phyloP scores from a whole-genome alignment of 1,284 basidiomycete genomes.

The Athelia sp. region DNA sequence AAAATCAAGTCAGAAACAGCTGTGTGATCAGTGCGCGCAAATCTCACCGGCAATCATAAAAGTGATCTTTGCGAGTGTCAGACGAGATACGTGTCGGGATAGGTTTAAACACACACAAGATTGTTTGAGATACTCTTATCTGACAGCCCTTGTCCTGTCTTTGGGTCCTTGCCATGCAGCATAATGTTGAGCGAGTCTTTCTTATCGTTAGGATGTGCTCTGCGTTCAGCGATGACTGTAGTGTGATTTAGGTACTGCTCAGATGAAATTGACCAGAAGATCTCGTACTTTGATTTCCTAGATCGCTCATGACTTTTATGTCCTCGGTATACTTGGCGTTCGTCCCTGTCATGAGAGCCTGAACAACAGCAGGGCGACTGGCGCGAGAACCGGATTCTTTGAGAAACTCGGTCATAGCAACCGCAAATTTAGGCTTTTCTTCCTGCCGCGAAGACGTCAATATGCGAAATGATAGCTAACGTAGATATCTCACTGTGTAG shows the following conservation, averaged over 20 bases:
- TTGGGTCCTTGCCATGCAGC: slow-evolving; percentile 40
- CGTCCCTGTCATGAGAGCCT: slow-evolving; percentile 27
- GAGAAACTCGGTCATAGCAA: slow-evolving; percentile 39
- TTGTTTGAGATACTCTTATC: slow-evolving; percentile 43
- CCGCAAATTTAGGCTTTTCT: slow-evolving; percentile 35
- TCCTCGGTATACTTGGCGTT: slow-evolving; percentile 37
- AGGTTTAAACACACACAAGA: slow-evolving; percentile 18
- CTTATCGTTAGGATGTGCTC: slow-evolving; percentile 31
- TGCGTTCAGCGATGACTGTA: slow-evolving; percentile 33
- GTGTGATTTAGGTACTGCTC: slow-evolving; percentile 1
- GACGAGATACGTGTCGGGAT: neutral
- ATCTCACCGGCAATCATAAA: slow-evolving; percentile 36
- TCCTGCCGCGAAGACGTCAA: no score
- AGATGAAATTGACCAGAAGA: slow-evolving; percentile 1
- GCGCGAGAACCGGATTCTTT: slow-evolving; percentile 31
- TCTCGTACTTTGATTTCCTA: slow-evolving; percentile 33
- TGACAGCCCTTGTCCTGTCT: slow-evolving; percentile 38
- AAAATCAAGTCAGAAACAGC: neutral
- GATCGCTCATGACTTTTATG: slow-evolving; percentile 32
- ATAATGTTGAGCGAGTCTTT: slow-evolving; percentile 44
- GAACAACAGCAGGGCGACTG: slow-evolving; percentile 30
- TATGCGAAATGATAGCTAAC: no score
- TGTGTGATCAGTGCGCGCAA: neutral
- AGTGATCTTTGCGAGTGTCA: slow-evolving; percentile 31
- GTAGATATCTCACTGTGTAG: slow-evolving; percentile 19